Conservation (phyloP, 768 basidiomycete genomes). For the Podaxis mareebaensis region DNA sequence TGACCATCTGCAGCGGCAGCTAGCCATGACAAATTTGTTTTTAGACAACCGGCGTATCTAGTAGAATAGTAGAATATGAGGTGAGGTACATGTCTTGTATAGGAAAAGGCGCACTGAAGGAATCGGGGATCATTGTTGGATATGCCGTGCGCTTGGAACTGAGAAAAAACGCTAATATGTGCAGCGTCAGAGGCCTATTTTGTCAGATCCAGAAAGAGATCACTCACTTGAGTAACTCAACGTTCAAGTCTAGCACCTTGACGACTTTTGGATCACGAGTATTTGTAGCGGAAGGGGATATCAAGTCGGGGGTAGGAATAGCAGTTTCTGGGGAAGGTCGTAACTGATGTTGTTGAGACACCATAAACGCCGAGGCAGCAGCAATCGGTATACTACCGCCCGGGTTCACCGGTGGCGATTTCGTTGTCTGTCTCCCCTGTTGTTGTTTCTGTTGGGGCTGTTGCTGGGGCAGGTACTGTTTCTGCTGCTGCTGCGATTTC, state of each 20-base stretch:
- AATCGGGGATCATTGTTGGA: slow-evolving; percentile 19
- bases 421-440: slow-evolving; percentile 8
- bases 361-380: slow-evolving; percentile 11
- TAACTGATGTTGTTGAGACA: slow-evolving; percentile 16
- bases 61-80: slow-evolving; percentile 27
- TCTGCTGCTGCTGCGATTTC: slow-evolving; percentile 12
- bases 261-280: slow-evolving; percentile 53
- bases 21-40: slow-evolving; percentile 72
- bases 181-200: not conserved
- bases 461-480: slow-evolving; percentile 3
- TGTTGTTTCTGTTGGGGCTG: not conserved
- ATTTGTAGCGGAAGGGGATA: slow-evolving; percentile 28
- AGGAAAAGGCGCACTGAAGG: slow-evolving; percentile 14
- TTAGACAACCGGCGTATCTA: slow-evolving; percentile 63
- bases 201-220: not conserved
- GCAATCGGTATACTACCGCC: slow-evolving; percentile 4
- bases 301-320: slow-evolving; percentile 20
- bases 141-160: slow-evolving; percentile 17
- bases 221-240: slow-evolving; percentile 66
- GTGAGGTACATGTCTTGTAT: not conserved
- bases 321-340: slow-evolving; percentile 17
- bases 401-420: not conserved
- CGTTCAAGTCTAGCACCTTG: slow-evolving; percentile 65
- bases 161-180: slow-evolving; percentile 14
- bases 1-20: slow-evolving; percentile 65